A percentile compares a stretch with the other conserved stretches of the same genome.
phyloP scores from a whole-genome alignment of 257 asterid species.

The Fraxinus anomala region DNA sequence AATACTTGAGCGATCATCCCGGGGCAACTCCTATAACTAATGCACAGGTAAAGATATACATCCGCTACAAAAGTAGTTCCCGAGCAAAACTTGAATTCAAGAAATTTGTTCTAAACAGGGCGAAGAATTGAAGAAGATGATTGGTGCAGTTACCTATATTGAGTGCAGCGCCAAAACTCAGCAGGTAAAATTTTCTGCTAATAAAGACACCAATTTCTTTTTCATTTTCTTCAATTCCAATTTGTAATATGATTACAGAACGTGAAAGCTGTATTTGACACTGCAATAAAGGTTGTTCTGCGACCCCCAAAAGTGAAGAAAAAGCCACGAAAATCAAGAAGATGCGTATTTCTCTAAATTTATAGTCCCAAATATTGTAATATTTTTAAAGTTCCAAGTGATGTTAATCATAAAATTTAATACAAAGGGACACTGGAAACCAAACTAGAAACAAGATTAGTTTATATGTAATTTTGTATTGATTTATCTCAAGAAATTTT shows the following conservation, averaged over 20 bases:
- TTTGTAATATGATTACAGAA: conserved; percentile 48
- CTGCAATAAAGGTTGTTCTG: conserved; percentile 77
- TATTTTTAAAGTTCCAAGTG: background rate
- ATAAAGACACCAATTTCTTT: background rate
- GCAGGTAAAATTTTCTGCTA: conserved; percentile 49
- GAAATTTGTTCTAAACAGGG: conserved; percentile 44
- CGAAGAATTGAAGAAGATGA: conserved; percentile 74
- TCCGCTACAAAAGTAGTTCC: background rate
- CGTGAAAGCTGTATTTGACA: conserved; percentile 76
- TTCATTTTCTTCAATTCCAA: background rate
- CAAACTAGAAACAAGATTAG: background rate
- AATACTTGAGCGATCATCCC: conserved; percentile 72
- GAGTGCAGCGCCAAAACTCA: conserved; percentile 95
- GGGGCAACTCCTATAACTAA: conserved; percentile 64
- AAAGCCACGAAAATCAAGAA: conserved; percentile 51
- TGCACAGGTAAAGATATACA: conserved; percentile 50
- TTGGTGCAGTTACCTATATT: conserved; percentile 81
- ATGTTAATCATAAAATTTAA: background rate
- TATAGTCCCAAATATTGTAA: conserved; percentile 3
- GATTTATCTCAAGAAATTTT: conserved; percentile 6
- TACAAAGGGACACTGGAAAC: background rate
- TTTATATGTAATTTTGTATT: background rate
- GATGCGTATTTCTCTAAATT: conserved; percentile 57
- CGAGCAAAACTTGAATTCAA: background rate
- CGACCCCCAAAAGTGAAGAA: conserved; percentile 78